These are phyloP conservation scores for Hortaea sp. DNA, from an alignment of 2,329 filamentous ascomycete genomes.

Conservation along the genomic window DNA sequence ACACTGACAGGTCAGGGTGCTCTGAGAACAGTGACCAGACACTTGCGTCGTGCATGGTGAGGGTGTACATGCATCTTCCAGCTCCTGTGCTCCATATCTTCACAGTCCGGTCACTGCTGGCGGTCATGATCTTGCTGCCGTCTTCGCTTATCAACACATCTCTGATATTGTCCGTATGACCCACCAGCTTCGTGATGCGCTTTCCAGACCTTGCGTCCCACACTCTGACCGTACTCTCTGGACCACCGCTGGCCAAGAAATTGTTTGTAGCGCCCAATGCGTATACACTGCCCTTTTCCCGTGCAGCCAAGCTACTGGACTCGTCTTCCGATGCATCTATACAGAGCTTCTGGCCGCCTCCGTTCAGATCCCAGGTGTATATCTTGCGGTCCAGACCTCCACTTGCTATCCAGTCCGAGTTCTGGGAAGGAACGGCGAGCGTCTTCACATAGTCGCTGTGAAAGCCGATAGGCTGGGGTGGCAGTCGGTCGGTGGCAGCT, in stretches of 20 bases:
- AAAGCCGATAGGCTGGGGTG: conserved; percentile 73
- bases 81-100: conserved; percentile 97
- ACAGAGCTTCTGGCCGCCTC: conserved; percentile 73
- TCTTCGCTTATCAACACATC: conserved; percentile 82
- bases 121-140: conserved; percentile 85
- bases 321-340: conserved; percentile 81
- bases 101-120: conserved; percentile 90
- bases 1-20: conserved; percentile 72
- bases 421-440: conserved; percentile 63
- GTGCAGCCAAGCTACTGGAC: conserved; percentile 53
- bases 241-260: conserved; percentile 83
- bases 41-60: conserved; percentile 98
- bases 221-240: conserved; percentile 82
- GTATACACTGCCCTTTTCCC: conserved; percentile 90
- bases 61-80: conserved; percentile 90
- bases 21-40: conserved; percentile 94
- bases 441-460: conserved; percentile 97
- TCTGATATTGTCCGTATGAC: conserved; percentile 89
- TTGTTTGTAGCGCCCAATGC: conserved; percentile 70
- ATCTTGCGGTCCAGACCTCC: conserved; percentile 90
- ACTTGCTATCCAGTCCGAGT: conserved; percentile 80
- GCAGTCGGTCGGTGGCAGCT: conserved; percentile 49
- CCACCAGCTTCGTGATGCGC: conserved; percentile 89
- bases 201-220: conserved; percentile 88
- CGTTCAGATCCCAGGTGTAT: conserved; percentile 85